Conservation (phyloP, 2,329 filamentous ascomycete genomes). For the Gyromitra esculenta region DNA sequence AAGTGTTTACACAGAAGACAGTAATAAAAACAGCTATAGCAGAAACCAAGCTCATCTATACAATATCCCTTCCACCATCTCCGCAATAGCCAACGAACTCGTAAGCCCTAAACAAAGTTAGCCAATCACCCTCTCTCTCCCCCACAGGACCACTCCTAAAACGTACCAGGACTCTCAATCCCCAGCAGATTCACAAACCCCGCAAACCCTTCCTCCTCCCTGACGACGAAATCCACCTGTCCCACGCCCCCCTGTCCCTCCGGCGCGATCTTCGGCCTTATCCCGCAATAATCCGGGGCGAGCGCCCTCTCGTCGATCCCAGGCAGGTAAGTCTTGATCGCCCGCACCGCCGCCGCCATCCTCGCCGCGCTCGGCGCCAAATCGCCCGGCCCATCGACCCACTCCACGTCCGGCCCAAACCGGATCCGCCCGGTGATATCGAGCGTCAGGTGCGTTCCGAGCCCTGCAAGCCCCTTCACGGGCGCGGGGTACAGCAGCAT, state of each 20-base stretch:
- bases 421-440: slow-evolving; percentile 84
- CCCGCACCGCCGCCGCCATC: slow-evolving; percentile 73
- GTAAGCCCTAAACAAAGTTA: slow-evolving; percentile 41
- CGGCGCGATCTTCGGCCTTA: slow-evolving; percentile 80
- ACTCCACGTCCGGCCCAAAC: slow-evolving; percentile 95
- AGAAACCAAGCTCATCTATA: slow-evolving; percentile 39
- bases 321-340: slow-evolving; percentile 83
- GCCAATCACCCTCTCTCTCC: neutral
- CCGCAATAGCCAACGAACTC: slow-evolving; percentile 55
- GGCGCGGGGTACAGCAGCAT: slow-evolving; percentile 90
- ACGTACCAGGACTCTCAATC: slow-evolving; percentile 61
- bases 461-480: slow-evolving; percentile 78
- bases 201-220: slow-evolving; percentile 76
- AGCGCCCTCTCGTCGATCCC: slow-evolving; percentile 73
- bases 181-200: slow-evolving; percentile 91
- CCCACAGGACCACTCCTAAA: neutral
- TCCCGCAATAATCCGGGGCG: slow-evolving; percentile 85
- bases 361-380: slow-evolving; percentile 73
- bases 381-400: slow-evolving; percentile 78
- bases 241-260: slow-evolving; percentile 70
- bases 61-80: slow-evolving; percentile 55
- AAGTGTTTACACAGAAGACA: neutral
- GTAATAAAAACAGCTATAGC: neutral
- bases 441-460: slow-evolving; percentile 93
- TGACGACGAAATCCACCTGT: slow-evolving; percentile 83